Percentiles rank a stretch among this genome's conserved stretches.
phyloP scores from a whole-genome alignment of 1,139 yeast genomes.

The Cylindricascospora bacillispora region DNA sequence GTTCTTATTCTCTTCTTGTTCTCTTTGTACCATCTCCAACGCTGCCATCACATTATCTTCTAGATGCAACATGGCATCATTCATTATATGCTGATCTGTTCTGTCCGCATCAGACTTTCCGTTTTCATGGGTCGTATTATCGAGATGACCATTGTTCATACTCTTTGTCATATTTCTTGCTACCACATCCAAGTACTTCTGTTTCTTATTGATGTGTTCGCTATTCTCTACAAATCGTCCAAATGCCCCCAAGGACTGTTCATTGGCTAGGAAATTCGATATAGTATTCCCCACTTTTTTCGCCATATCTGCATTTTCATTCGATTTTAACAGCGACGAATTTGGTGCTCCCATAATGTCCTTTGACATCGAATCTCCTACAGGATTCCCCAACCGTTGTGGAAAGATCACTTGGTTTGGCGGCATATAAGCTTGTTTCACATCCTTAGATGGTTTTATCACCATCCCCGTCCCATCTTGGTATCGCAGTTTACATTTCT shows the following conservation, averaged over 20 bases:
- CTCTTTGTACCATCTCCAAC: conserved; percentile 47
- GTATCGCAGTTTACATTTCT: conserved; percentile 47
- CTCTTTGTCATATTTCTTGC: conserved; percentile 6
- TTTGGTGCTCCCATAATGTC: conserved; percentile 4
- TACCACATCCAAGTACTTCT: conserved; percentile 13
- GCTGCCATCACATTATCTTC: conserved; percentile 50
- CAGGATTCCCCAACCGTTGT: too few species aligned
- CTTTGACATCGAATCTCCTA: conserved; percentile 2
- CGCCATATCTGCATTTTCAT: background rate
- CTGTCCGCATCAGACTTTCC: conserved; percentile 24
- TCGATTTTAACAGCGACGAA: background rate
- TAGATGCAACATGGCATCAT: conserved; percentile 25
- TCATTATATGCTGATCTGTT: conserved; percentile 21
- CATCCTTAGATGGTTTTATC: conserved; percentile 15
- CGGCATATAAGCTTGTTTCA: conserved; percentile 22
- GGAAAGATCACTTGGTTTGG: conserved; percentile 10
- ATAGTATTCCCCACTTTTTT: conserved; percentile 1
- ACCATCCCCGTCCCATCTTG: conserved; percentile 23
- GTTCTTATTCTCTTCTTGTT: conserved; percentile 6
- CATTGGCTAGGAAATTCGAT: conserved; percentile 4
- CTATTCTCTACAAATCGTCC: conserved; percentile 14
- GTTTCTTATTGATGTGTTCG: conserved; percentile 11
- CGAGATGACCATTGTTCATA: conserved; percentile 1
- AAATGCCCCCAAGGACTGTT: conserved; percentile 18
- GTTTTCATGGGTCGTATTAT: conserved; percentile 3